These are phyloP conservation scores for Fistulifera pelliculosa DNA, from an alignment of 108 stramenopile species.

Conservation along the genomic window DNA sequence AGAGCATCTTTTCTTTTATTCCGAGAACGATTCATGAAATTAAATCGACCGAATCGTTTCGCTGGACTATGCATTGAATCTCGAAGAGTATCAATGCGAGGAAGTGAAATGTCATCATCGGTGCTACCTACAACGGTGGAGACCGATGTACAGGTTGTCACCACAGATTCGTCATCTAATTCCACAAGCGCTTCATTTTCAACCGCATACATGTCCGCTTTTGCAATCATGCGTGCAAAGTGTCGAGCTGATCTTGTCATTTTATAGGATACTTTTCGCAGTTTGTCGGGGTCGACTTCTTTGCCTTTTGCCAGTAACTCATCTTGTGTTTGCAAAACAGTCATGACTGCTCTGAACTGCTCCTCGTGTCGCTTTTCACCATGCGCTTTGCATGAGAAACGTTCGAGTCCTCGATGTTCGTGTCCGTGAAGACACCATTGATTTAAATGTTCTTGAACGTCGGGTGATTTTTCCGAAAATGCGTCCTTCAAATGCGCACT, in stretches of 20 bases:
- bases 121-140: too few species aligned
- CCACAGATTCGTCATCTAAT: too few species aligned
- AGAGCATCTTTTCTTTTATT: too few species aligned
- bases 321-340: constrained; percentile 18
- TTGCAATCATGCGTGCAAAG: constrained; percentile 39
- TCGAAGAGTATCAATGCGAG: too few species aligned
- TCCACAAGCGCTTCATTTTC: background rate
- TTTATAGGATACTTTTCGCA: constrained; percentile 18
- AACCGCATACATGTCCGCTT: constrained; percentile 27
- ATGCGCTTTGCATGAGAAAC: constrained; percentile 19
- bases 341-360: constrained; percentile 13
- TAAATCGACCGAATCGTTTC: too few species aligned
- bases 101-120: too few species aligned
- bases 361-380: constrained; percentile 17
- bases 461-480: constrained; percentile 8
- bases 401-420: constrained; percentile 29
- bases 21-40: too few species aligned
- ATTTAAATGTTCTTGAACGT: constrained; percentile 19
- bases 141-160: too few species aligned
- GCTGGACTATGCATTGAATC: too few species aligned
- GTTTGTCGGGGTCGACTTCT: constrained; percentile 8
- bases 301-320: constrained; percentile 10
- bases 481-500: constrained; percentile 13
- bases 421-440: constrained; percentile 28
- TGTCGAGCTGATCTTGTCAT: constrained; percentile 18